A percentile compares a stretch with the other conserved stretches of the same genome.
These are phyloP conservation scores for Colletotrichum tropicale DNA, from an alignment of 2,329 filamentous ascomycete genomes.

Conservation along the genomic window DNA sequence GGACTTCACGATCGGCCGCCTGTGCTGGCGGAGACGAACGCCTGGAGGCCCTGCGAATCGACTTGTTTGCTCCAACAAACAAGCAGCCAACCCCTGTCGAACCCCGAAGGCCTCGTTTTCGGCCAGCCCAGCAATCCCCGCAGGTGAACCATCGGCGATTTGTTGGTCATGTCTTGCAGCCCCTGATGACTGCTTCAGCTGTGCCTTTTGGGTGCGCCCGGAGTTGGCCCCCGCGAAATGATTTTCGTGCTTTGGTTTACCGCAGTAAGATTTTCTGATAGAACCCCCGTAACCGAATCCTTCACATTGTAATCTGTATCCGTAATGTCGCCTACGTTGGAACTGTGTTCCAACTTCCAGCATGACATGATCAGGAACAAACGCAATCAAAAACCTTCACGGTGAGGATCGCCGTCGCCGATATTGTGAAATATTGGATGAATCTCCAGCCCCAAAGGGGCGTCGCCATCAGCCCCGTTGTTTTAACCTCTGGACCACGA, in stretches of 20 bases:
- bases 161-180: background rate
- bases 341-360: background rate
- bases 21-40: background rate
- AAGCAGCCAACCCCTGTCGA: slow-evolving; percentile 2
- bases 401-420: background rate
- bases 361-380: background rate
- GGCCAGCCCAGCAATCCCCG: background rate
- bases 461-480: background rate
- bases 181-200: background rate
- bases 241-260: background rate
- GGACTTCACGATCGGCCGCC: background rate
- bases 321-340: background rate
- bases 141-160: background rate
- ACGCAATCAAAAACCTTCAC: background rate
- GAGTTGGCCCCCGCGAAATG: background rate
- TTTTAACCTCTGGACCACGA: background rate
- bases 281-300: background rate
- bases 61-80: slow-evolving; percentile 8
- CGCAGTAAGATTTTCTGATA: background rate
- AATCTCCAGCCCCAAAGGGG: background rate
- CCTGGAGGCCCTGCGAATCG: background rate
- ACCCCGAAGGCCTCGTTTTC: background rate
- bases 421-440: background rate
- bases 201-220: background rate
- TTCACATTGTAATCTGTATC: background rate